Base-by-base conservation (phyloP, 2,329 filamentous ascomycete genomes). In the Diplocarpon mali region DNA sequence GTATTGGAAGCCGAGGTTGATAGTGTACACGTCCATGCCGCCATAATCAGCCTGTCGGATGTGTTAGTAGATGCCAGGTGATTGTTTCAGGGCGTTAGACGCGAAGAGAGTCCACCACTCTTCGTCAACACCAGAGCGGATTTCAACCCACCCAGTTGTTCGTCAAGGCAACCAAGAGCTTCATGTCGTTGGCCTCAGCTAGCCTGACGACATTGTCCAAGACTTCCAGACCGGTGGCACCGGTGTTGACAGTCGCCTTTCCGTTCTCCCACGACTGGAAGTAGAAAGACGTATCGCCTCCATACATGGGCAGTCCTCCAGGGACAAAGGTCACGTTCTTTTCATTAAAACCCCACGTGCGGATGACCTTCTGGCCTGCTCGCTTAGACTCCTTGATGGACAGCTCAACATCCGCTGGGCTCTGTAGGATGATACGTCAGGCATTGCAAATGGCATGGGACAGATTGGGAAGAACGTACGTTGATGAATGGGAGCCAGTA, bases 331-430 rank as follows among this genome's bases (percentile, higher is more conserved):
- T 40, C 12, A 20, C 61, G 54, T 76, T 76, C 55, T 69, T 71
- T 58, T 76, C 72, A 53, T 75, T 73, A 64, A 75, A 76, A 13
- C 70, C 72, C 73, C 72, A 76, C 8, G 72, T 75, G 20, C 72
- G 68, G 55, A 76, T 68, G 5, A 76, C 72, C 40, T 66, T 71
- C 15, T 74, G 58, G 2, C 70, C 70, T 8, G 70, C 38, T 12
- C 15, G 31, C 13, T 35, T 35, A 12, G 43, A 37, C 5, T 29
- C 31, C 20, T 24, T 13, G 31, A 40, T 45, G 1, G 43, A 36
- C 24, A 27, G 34, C 37, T 36, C 31, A 31, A 45, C 37, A 40
- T 40, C 43, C 17, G 43, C 28, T 5, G 43, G 37, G 17, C 43
- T 45, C 43, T 45, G n/a, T 17, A 3, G 11, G 20, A 3, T 24